Conservation (phyloP, 805 yeast genomes). For the Huiozyma sinensis region DNA sequence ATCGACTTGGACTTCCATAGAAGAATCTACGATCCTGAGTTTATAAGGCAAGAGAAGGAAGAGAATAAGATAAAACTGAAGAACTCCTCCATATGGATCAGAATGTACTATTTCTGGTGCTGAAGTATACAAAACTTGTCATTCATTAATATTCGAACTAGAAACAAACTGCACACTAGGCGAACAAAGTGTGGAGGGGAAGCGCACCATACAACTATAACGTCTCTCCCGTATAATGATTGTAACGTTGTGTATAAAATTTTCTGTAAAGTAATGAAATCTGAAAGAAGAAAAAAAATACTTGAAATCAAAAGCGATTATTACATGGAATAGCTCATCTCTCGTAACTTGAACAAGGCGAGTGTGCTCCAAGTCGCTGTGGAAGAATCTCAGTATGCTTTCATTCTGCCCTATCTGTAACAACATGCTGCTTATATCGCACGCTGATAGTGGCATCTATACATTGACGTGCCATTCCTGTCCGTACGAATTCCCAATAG, state of each 20-base stretch:
- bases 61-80: constrained; percentile 25
- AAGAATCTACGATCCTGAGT: constrained; percentile 31
- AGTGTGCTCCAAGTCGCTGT: no score
- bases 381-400: constrained; percentile 43
- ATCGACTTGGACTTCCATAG: constrained; percentile 37
- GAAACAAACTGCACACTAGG: not conserved
- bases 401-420: constrained; percentile 94
- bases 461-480: constrained; percentile 86
- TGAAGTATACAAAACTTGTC: constrained; percentile 11
- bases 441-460: constrained; percentile 48
- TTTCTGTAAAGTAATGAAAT: no score
- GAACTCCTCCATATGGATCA: constrained; percentile 22
- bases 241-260: no score
- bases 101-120: constrained; percentile 33
- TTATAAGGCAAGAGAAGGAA: constrained; percentile 32
- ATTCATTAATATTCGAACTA: not conserved
- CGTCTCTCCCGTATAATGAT: not conserved
- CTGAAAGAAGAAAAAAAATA: no score
- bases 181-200: no score
- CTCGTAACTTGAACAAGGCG: no score
- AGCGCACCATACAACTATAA: not conserved
- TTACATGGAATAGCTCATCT: no score
- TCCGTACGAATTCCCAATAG: constrained; percentile 87
- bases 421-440: constrained; percentile 68
- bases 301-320: no score